Evolutionary conservation across 208 protist species (phyloP).

Genomic region (Herpetomonas samuelpessoai): DNA sequence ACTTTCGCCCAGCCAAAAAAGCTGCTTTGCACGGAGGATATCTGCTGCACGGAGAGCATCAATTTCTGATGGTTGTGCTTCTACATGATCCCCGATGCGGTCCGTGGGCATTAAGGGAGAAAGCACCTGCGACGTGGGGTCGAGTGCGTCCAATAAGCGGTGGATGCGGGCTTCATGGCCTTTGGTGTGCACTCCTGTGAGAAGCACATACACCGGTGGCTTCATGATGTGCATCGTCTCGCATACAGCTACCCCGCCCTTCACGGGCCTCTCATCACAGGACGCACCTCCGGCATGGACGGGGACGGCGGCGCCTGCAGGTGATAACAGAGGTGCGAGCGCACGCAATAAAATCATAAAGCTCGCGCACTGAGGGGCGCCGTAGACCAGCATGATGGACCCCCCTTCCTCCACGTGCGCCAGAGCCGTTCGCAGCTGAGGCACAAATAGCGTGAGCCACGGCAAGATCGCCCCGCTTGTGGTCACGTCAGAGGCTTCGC

Average conservation of each 20-base stretch:
- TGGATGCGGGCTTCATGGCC: background rate
- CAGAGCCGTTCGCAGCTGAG: slow-evolving; percentile 59
- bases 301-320: no score
- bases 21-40: slow-evolving; percentile 17
- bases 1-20: slow-evolving; percentile 69
- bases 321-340: slow-evolving; percentile 23
- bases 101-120: slow-evolving; percentile 9
- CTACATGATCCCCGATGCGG: no score
- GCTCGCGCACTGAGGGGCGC: slow-evolving; percentile 68
- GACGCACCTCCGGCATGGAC: no score
- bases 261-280: slow-evolving; percentile 1
- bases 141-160: slow-evolving; percentile 1
- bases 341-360: slow-evolving; percentile 57
- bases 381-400: slow-evolving; percentile 71
- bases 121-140: slow-evolving; percentile 5
- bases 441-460: slow-evolving; percentile 76
- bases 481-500: background rate
- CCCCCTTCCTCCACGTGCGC: slow-evolving; percentile 40
- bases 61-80: no score
- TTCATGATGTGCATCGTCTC: slow-evolving; percentile 78
- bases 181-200: slow-evolving; percentile 11
- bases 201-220: slow-evolving; percentile 66
- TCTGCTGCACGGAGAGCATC: background rate
- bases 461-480: slow-evolving; percentile 30
- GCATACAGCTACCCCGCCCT: slow-evolving; percentile 23